Evolutionary conservation across 2,329 filamentous ascomycete species (phyloP).

Genomic region (Aciculosporium take): DNA sequence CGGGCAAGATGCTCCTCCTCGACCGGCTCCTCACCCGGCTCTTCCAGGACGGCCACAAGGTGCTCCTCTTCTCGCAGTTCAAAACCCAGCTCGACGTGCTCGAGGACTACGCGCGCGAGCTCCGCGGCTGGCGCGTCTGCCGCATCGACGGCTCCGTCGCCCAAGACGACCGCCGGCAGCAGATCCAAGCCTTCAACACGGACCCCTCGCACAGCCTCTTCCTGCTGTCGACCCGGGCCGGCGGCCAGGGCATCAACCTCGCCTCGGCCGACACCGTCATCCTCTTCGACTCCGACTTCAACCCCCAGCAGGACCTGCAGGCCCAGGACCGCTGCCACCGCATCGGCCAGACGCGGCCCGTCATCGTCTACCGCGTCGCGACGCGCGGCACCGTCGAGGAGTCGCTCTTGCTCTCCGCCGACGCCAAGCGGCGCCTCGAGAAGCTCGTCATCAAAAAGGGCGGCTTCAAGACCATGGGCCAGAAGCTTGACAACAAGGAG

Average conservation of each 20-base stretch:
- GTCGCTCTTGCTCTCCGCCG: conserved; percentile 68
- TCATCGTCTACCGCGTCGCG: conserved; percentile 85
- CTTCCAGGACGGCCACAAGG: conserved; percentile 65
- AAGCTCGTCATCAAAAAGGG: conserved; percentile 95
- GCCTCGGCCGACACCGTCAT: conserved; percentile 86
- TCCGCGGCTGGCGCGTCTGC: conserved; percentile 68
- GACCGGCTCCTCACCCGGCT: conserved; percentile 71
- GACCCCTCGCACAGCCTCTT: conserved; percentile 59
- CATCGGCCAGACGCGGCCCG: conserved; percentile 83
- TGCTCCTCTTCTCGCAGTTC: conserved; percentile 94
- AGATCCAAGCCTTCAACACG: conserved; percentile 62
- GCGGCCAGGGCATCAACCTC: conserved; percentile 90
- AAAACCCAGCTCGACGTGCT: conserved; percentile 86
- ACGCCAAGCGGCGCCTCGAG: conserved; percentile 82
- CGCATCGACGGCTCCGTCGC: conserved; percentile 83
- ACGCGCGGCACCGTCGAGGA: conserved; percentile 91
- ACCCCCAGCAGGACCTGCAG: conserved; percentile 92
- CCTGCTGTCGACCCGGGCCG: conserved; percentile 76
- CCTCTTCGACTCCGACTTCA: conserved; percentile 80
- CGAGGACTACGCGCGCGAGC: conserved; percentile 64
- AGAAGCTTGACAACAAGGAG: conserved; percentile 39
- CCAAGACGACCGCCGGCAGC: conserved; percentile 53
- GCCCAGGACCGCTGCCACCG: conserved; percentile 91
- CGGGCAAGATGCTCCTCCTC: conserved; percentile 89
- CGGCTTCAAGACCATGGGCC: conserved; percentile 56